A percentile compares a stretch with the other conserved stretches of the same genome.
phyloP scores from a whole-genome alignment of 192 early-diverging fungal species.

The Coemansia interrupta region DNA sequence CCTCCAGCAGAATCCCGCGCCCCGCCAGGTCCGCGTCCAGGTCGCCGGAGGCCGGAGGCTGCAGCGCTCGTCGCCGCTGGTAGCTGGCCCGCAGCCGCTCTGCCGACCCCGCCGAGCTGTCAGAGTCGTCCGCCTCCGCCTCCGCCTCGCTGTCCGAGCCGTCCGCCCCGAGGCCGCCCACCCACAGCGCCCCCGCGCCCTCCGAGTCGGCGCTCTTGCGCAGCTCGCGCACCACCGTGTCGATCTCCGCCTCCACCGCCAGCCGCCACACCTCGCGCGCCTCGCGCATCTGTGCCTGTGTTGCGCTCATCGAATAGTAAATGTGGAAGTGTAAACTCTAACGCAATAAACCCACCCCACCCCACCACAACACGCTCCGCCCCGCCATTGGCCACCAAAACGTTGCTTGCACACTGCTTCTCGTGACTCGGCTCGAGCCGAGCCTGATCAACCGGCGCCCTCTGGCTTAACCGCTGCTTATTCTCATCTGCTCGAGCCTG shows the following conservation, averaged over 20 bases:
- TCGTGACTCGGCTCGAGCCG: no score
- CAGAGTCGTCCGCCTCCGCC: conserved; percentile 9
- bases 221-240: conserved; percentile 51
- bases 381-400: no score
- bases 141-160: not conserved
- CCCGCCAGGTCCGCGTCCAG: conserved; percentile 22
- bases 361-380: no score
- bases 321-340: no score
- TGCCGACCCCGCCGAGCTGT: conserved; percentile 24
- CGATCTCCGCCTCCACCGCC: conserved; percentile 48
- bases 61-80: no score
- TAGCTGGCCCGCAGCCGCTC: no score
- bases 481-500: no score
- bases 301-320: conserved; percentile 1
- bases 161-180: conserved; percentile 36
- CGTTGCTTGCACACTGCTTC: no score
- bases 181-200: conserved; percentile 49
- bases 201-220: conserved; percentile 51
- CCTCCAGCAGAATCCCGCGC: conserved; percentile 30
- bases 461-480: no score
- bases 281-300: conserved; percentile 23
- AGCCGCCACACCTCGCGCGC: conserved; percentile 45
- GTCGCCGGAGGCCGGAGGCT: conserved; percentile 17
- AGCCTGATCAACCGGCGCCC: no score
- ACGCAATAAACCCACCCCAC: no score